Evolutionary conservation across 1,284 basidiomycete genomes (phyloP), one percentile per base, ranked within the genome.

Genomic region (Exobasidium rhododendri): DNA sequence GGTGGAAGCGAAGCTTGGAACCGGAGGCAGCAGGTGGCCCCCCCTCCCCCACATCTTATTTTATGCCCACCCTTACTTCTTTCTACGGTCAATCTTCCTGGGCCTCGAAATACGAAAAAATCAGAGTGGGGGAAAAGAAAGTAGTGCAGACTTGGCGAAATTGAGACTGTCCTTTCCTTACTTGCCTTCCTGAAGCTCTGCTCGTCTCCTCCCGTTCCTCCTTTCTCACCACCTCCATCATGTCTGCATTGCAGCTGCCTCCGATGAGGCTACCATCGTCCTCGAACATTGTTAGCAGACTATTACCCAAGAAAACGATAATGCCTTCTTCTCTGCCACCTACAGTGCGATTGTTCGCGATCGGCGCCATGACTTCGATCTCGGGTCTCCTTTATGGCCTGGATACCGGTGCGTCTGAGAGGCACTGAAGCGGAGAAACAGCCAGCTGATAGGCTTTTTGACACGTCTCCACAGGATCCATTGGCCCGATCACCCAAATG

Each of bases 401-500:
- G n/a, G 56, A 58, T 52, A 58, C 56, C 11, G 56, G 40, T 47
- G 35, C 4, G 50, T 35, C 10, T 40, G 10, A n/a, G n/a, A n/a
- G n/a, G n/a, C n/a, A n/a, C n/a, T n/a, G n/a, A n/a, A n/a, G n/a
- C n/a, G n/a, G n/a, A n/a, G n/a, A 3, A 7, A 24, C 45, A 47
- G 7, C 45, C 22, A 47, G 3, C 3, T 3, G 3, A 26, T 26
- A 35, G 35, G 29, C 50, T 4, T 24, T 20, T 17, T 35, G 28
- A 4, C 35, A 10, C 35, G 17, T 40, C 35, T 40, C 35, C 35
- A 7, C 35, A 29, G 14, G 54, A 2, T 58, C 49, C 14, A 58
- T 58, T n/a, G 56, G 56, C 24, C 56, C 56, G 7, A 24, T 58
- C n/a, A 58, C 45, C 14, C 20, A 58, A 22, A 58, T 58, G 56